Evolutionary conservation across 176 grass and related monocot genomes (phyloP).

Genomic region (Triticum urartu): DNA sequence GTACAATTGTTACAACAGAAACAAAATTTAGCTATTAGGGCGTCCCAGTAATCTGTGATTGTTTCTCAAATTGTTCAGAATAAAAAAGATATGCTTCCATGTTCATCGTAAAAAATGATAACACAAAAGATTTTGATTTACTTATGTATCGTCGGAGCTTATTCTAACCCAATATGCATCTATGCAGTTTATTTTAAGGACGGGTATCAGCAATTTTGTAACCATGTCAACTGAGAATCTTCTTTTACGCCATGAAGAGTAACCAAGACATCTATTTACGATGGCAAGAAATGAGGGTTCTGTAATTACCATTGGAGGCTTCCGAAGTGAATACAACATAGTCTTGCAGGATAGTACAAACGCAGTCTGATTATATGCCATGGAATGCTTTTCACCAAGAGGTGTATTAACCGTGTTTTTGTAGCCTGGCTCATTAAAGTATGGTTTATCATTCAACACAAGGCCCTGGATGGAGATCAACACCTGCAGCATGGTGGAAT

Average conservation of each 20-base stretch:
- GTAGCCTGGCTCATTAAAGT: conserved; percentile 69
- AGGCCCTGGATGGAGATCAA: conserved; percentile 73
- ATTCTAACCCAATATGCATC: neutral
- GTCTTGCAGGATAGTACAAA: conserved; percentile 66
- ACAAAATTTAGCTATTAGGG: neutral
- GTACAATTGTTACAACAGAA: neutral
- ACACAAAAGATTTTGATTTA: neutral
- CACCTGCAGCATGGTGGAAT: conserved; percentile 72
- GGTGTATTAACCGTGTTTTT: conserved; percentile 35
- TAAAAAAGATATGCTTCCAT: neutral
- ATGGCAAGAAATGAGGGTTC: neutral
- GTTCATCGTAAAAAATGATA: neutral
- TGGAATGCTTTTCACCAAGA: conserved; percentile 53
- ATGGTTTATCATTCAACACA: conserved; percentile 75
- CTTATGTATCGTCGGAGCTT: neutral
- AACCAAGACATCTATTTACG: neutral
- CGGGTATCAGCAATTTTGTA: neutral
- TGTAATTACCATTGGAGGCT: conserved; percentile 58
- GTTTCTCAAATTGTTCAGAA: neutral
- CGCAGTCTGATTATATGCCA: conserved; percentile 63
- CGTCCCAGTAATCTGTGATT: neutral
- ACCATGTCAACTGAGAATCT: neutral
- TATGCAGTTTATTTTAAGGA: neutral
- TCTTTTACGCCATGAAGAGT: neutral
- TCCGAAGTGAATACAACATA: conserved; percentile 60